phyloP scores from a whole-genome alignment of 2,329 filamentous ascomycete genomes.

The Talaromyces sp. region DNA sequence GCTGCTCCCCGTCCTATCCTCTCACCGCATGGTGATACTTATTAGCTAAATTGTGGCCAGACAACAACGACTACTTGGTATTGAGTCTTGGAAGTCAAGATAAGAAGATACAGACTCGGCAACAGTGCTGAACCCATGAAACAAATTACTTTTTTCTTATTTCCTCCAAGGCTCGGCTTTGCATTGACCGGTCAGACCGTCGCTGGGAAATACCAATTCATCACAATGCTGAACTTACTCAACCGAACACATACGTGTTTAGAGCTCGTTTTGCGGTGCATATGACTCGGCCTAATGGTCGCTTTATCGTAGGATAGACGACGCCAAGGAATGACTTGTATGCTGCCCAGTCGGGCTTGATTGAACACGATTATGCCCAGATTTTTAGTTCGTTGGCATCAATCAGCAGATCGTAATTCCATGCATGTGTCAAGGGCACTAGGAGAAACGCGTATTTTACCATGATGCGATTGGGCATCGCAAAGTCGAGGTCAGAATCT shows the following conservation, averaged over 20 bases:
- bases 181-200: not conserved
- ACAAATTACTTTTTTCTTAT: not conserved
- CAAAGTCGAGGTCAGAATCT: not conserved
- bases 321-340: not conserved
- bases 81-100: not conserved
- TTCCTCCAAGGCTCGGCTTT: not conserved
- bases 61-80: not conserved
- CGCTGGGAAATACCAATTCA: not conserved
- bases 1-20: not conserved
- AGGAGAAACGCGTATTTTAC: not conserved
- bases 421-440: not conserved
- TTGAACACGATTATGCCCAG: not conserved
- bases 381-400: not conserved
- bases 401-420: not conserved
- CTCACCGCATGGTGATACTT: not conserved
- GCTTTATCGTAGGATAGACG: not conserved
- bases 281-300: not conserved
- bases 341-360: not conserved
- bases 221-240: not conserved
- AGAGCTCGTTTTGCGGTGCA: not conserved
- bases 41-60: not conserved
- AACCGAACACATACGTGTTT: not conserved
- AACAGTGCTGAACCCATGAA: not conserved
- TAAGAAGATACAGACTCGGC: not conserved
- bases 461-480: not conserved